These are phyloP conservation scores for Pseudocercospora vitis DNA, from an alignment of 2,329 filamentous ascomycete species.

Conservation along the genomic window DNA sequence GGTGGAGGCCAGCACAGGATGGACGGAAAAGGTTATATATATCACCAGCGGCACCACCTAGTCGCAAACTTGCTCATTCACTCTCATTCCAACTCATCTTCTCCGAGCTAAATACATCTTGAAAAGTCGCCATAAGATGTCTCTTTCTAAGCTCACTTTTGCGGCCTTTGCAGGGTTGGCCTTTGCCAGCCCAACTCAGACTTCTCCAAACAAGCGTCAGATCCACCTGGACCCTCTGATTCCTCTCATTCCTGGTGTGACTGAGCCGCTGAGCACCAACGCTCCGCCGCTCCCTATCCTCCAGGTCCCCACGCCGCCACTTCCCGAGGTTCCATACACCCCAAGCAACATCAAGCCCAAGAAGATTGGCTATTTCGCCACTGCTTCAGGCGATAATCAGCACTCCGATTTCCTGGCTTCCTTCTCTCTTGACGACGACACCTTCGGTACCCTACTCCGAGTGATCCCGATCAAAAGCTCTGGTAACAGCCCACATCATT, in stretches of 20 bases:
- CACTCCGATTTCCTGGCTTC: constrained; percentile 61
- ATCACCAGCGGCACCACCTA: too few species aligned
- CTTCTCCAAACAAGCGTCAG: neutral
- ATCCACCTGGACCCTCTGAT: constrained; percentile 48
- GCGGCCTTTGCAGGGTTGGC: neutral
- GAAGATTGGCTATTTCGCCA: constrained; percentile 68
- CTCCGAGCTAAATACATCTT: too few species aligned
- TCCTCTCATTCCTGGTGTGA: constrained; percentile 60
- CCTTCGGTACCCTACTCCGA: constrained; percentile 58
- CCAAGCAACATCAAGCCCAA: constrained; percentile 60
- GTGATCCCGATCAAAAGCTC: constrained; percentile 55
- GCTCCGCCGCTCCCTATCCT: constrained; percentile 59
- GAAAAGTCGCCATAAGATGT: neutral
- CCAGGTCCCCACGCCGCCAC: constrained; percentile 59
- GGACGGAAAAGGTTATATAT: too few species aligned
- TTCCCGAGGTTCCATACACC: constrained; percentile 53
- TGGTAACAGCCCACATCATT: constrained; percentile 62
- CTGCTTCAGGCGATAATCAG: constrained; percentile 59
- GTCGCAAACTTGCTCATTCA: neutral
- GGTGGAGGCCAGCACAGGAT: too few species aligned
- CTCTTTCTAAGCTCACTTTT: neutral
- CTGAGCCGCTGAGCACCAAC: constrained; percentile 54
- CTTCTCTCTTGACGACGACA: constrained; percentile 61
- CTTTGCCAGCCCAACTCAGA: neutral
- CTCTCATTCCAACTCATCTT: neutral